phyloP scores from a whole-genome alignment of 1,139 yeast species.

The Tardiomyces blankii region DNA sequence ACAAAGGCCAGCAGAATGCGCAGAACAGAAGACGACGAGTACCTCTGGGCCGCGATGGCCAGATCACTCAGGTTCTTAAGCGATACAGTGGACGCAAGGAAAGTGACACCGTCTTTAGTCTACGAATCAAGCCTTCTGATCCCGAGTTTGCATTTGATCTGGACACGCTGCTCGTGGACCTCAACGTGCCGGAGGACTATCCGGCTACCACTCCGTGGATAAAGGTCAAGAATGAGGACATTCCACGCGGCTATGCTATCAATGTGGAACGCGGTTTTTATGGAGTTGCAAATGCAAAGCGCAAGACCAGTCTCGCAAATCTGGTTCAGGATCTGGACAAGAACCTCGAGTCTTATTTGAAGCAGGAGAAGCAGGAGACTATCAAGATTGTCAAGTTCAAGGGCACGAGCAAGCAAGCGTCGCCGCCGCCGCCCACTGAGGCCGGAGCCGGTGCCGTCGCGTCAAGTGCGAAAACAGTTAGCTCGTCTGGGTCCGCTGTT shows the following conservation, averaged over 20 bases:
- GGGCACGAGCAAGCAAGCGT: not conserved
- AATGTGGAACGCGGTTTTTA: slow-evolving; percentile 58
- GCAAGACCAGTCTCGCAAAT: slow-evolving; percentile 33
- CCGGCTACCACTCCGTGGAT: slow-evolving; percentile 29
- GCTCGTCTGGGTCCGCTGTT: no score
- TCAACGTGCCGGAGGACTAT: slow-evolving; percentile 45
- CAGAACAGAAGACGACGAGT: no score
- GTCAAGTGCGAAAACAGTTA: not conserved
- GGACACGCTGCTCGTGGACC: slow-evolving; percentile 37
- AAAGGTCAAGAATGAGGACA: slow-evolving; percentile 48
- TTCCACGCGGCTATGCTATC: slow-evolving; percentile 60
- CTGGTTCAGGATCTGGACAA: slow-evolving; percentile 46
- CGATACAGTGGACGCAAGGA: no score
- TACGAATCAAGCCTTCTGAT: slow-evolving; percentile 43
- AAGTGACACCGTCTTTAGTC: slow-evolving; percentile 6
- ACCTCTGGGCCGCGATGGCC: no score
- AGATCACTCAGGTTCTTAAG: no score
- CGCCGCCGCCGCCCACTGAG: not conserved
- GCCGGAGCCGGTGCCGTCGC: not conserved
- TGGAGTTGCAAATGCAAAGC: slow-evolving; percentile 34
- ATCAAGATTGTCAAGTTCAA: slow-evolving; percentile 34
- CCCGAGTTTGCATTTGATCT: slow-evolving; percentile 68
- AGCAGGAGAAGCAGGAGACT: slow-evolving; percentile 46
- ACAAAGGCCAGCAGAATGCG: no score
- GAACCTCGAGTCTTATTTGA: slow-evolving; percentile 40